Evolutionary conservation across 148 eudicot species (phyloP).

Genomic region (Bassia scoparia): DNA sequence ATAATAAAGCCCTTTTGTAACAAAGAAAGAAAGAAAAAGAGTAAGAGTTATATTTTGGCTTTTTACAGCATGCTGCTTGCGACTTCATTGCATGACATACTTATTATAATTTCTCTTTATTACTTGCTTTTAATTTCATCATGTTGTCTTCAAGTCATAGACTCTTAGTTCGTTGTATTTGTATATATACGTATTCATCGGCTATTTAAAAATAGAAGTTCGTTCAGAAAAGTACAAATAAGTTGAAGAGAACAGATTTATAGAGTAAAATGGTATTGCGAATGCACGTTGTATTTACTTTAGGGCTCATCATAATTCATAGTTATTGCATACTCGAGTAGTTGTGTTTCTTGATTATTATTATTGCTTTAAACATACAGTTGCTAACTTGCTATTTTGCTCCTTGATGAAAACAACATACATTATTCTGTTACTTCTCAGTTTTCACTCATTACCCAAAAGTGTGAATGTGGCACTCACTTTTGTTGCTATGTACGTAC

Average conservation of each 20-base stretch:
- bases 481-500: too few species aligned
- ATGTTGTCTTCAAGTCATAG: not conserved
- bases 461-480: too few species aligned
- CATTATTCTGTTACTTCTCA: too few species aligned
- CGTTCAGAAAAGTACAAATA: too few species aligned
- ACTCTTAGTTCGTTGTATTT: not conserved
- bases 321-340: slow-evolving; percentile 9
- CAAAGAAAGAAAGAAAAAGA: not conserved
- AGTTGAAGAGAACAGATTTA: too few species aligned
- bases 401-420: not conserved
- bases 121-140: not conserved
- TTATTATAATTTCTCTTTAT: not conserved
- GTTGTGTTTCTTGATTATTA: not conserved
- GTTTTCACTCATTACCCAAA: too few species aligned
- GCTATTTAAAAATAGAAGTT: too few species aligned
- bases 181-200: too few species aligned
- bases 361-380: not conserved
- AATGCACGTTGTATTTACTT: not conserved
- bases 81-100: not conserved
- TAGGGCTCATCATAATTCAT: not conserved
- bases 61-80: slow-evolving; percentile 9
- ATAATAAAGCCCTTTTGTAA: not conserved
- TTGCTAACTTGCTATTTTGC: not conserved
- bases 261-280: too few species aligned
- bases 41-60: not conserved